phyloP scores from a whole-genome alignment of 139 green algal genomes.

The Protoeuglena noctilucae region DNA sequence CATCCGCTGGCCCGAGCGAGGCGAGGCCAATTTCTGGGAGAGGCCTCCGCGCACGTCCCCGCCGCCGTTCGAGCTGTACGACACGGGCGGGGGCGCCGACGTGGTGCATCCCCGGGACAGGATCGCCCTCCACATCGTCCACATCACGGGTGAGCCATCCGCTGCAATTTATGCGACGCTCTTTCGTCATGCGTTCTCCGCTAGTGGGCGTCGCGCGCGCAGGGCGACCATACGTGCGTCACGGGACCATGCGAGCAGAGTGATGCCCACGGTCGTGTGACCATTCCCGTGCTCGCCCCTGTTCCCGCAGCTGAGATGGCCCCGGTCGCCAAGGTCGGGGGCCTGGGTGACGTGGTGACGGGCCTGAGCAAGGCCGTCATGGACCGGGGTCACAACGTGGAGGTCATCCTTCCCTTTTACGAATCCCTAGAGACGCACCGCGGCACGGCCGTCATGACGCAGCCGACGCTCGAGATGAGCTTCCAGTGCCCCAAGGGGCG shows the following conservation, averaged over 20 bases:
- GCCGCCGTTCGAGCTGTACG: constrained; percentile 13
- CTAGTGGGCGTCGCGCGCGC: no score
- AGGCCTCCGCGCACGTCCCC: constrained; percentile 10
- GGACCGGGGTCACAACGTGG: constrained; percentile 48
- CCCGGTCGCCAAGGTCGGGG: constrained; percentile 78
- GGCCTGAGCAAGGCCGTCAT: constrained; percentile 49
- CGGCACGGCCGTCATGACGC: constrained; percentile 57
- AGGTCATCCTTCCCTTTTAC: constrained; percentile 70
- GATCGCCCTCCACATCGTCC: constrained; percentile 51
- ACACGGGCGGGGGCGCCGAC: neutral
- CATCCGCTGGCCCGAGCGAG: constrained; percentile 19
- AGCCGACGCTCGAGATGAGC: constrained; percentile 36
- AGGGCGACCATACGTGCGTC: no score
- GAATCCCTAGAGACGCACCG: constrained; percentile 62
- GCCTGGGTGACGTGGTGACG: constrained; percentile 85
- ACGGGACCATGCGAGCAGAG: no score
- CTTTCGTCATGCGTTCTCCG: no score
- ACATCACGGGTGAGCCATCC: no score
- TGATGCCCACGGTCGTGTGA: no score
- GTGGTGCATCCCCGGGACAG: constrained; percentile 12
- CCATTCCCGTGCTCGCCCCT: no score
- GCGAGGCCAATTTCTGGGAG: constrained; percentile 25
- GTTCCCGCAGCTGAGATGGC: constrained; percentile 94
- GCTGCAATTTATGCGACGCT: no score
- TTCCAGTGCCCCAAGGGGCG: constrained; percentile 13